Conservation (phyloP, 305 asterid genomes). For the Fraxinus angustifolia region DNA sequence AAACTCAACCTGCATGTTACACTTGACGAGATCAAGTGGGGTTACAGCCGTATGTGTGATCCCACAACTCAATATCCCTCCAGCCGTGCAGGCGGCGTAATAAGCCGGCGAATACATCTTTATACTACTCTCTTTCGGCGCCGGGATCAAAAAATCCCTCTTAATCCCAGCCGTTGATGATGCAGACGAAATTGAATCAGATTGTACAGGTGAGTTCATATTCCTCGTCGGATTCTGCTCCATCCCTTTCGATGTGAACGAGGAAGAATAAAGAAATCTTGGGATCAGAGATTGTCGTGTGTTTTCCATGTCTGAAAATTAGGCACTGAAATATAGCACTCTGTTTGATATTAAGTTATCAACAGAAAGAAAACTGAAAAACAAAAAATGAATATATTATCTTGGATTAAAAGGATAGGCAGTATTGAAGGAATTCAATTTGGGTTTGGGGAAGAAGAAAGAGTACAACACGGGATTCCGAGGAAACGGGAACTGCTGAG, state of each 20-base stretch:
- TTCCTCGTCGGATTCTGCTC: constrained; percentile 23
- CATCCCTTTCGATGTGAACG: constrained; percentile 21
- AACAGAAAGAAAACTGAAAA: constrained; percentile 9
- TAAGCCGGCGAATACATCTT: constrained; percentile 69
- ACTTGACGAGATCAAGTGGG: constrained; percentile 85
- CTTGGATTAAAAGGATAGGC: neutral
- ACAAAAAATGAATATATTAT: neutral
- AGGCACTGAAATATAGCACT: neutral
- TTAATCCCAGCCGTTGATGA: constrained; percentile 15
- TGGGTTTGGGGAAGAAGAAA: neutral
- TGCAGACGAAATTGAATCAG: constrained; percentile 7
- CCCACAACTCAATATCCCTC: constrained; percentile 67
- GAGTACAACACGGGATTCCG: neutral
- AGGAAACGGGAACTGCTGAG: constrained; percentile 18
- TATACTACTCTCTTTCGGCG: constrained; percentile 66
- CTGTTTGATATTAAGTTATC: neutral
- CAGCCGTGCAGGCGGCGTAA: constrained; percentile 60
- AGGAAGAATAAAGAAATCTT: constrained; percentile 48
- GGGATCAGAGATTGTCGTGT: constrained; percentile 56
- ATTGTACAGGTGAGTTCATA: neutral
- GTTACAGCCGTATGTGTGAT: constrained; percentile 71
- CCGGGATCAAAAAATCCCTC: constrained; percentile 41
- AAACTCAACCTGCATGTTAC: constrained; percentile 77
- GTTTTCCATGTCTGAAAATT: constrained; percentile 16
- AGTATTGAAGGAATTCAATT: neutral